Evolutionary conservation across 2,329 filamentous ascomycete genomes (phyloP).

Genomic region (Hawksworthiomyces lignivorus): DNA sequence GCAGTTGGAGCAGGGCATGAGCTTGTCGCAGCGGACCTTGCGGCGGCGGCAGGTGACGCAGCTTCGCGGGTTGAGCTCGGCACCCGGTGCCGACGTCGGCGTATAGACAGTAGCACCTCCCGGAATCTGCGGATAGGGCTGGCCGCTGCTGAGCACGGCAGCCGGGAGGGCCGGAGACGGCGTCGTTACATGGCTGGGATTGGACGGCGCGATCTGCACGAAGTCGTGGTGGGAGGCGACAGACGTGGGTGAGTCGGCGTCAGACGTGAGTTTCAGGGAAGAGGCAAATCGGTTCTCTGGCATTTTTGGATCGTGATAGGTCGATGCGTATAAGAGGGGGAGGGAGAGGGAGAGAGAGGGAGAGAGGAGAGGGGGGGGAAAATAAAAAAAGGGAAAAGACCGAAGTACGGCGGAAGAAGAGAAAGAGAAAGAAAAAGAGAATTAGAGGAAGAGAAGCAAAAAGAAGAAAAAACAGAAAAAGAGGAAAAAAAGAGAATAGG

Average conservation of each 20-base stretch:
- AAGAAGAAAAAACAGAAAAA: background rate
- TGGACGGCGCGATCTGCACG: conserved; percentile 1
- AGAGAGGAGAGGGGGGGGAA: background rate
- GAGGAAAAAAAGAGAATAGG: background rate
- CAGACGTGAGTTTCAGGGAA: conserved; percentile 6
- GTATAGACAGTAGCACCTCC: conserved; percentile 22
- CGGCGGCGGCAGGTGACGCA: conserved; percentile 44
- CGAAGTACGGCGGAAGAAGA: background rate
- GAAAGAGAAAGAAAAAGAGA: background rate
- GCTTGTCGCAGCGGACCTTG: conserved; percentile 52
- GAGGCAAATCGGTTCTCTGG: conserved; percentile 3
- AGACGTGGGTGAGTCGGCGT: conserved; percentile 10
- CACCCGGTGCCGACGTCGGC: conserved; percentile 17
- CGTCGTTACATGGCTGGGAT: background rate
- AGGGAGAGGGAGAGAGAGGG: background rate
- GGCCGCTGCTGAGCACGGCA: conserved; percentile 5
- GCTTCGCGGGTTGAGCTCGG: conserved; percentile 33
- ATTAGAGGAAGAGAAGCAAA: background rate
- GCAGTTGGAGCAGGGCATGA: conserved; percentile 49
- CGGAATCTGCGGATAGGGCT: conserved; percentile 16
- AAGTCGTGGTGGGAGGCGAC: conserved; percentile 1
- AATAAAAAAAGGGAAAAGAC: background rate
- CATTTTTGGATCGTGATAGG: background rate
- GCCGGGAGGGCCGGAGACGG: conserved; percentile 8
- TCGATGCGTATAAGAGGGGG: background rate